phyloP scores from a whole-genome alignment of 768 basidiomycete species.

The Russula earlei region DNA sequence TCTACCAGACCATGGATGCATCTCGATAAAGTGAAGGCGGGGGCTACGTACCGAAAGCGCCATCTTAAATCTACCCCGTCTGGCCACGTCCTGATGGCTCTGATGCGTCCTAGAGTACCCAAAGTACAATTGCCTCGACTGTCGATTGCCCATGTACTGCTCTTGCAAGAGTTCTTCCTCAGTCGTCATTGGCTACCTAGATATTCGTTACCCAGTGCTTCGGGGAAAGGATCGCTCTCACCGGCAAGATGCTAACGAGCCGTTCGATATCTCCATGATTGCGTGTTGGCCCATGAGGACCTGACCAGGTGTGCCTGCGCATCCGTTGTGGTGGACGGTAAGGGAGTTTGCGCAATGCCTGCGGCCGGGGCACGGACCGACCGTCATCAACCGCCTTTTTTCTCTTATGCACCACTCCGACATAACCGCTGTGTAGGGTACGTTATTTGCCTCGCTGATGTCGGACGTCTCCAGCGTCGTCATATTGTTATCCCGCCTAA shows the following conservation, averaged over 20 bases:
- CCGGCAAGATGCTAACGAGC: conserved; percentile 13
- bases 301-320: conserved; percentile 15
- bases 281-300: not conserved
- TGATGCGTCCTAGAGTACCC: conserved; percentile 4
- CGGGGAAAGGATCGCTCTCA: not conserved
- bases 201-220: conserved; percentile 3
- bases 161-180: conserved; percentile 20
- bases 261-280: not conserved
- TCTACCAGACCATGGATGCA: conserved; percentile 9
- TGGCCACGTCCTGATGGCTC: not conserved
- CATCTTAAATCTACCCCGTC: not conserved
- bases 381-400: not conserved
- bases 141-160: conserved; percentile 14
- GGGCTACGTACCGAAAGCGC: not conserved
- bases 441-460: conserved; percentile 4
- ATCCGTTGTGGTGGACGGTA: conserved; percentile 2
- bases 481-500: not conserved
- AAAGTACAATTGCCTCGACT: conserved; percentile 12
- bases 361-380: not conserved
- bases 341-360: not conserved
- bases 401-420: conserved; percentile 2
- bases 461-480: not conserved
- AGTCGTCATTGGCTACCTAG: conserved; percentile 16
- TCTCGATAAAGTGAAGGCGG: not conserved
- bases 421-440: conserved; percentile 1